Evolutionary conservation across 2,329 filamentous ascomycete species (phyloP).

Genomic region (Stromatinia cepivora): DNA sequence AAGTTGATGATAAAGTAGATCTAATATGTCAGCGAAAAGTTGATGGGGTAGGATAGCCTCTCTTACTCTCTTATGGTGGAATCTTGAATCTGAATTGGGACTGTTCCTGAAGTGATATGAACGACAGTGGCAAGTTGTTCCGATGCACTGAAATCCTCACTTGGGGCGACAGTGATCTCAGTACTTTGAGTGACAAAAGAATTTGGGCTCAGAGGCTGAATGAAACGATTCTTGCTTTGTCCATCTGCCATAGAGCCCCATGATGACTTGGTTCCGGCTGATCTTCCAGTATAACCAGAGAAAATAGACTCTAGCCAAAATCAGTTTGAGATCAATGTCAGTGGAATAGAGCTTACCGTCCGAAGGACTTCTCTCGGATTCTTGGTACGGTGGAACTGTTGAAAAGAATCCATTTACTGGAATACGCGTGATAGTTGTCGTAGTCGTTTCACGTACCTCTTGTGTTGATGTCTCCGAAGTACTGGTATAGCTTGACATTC

Average conservation of each 20-base stretch:
- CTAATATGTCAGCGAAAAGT: conserved; percentile 20
- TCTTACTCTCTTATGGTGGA: conserved; percentile 28
- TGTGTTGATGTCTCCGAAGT: conserved; percentile 26
- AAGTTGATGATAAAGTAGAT: conserved; percentile 22
- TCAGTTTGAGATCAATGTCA: conserved; percentile 24
- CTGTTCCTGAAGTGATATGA: conserved; percentile 39
- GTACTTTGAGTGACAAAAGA: conserved; percentile 48
- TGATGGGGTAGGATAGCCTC: too few relatives aligned
- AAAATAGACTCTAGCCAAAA: conserved; percentile 47
- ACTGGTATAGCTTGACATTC: conserved; percentile 30
- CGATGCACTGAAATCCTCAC: conserved; percentile 39
- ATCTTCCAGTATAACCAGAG: conserved; percentile 48
- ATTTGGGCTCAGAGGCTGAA: conserved; percentile 46
- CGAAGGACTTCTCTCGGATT: conserved; percentile 28
- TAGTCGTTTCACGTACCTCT: conserved; percentile 23
- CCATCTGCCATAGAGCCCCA: conserved; percentile 41
- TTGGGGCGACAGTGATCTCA: conserved; percentile 43
- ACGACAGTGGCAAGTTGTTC: conserved; percentile 44
- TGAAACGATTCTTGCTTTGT: conserved; percentile 31
- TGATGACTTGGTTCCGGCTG: conserved; percentile 41
- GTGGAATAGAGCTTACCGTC: conserved; percentile 28
- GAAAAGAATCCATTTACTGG: conserved; percentile 24
- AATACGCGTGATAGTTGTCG: conserved; percentile 23
- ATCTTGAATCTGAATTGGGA: conserved; percentile 31
- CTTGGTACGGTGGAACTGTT: conserved; percentile 23